Base-by-base conservation (phyloP, 768 basidiomycete species). In the Suillus clintonianus region DNA sequence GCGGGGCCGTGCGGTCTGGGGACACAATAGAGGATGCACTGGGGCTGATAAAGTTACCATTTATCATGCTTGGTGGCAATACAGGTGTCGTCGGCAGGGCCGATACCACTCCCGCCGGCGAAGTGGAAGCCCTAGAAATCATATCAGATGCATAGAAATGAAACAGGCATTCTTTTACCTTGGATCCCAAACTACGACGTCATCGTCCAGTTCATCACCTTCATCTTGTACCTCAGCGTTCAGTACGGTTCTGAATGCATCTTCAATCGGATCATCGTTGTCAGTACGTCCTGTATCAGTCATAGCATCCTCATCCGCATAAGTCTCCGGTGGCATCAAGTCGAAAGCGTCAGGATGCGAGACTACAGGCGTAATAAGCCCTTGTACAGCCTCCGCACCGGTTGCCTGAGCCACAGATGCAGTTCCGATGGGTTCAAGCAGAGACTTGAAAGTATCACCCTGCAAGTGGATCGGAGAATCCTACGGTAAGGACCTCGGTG, bases 121-220 rank as follows among this genome's bases (percentile, higher is more conserved):
- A 71, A 27, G 65, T 68, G 19, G 69, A 59, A 24, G 70, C 50
- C 62, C 66, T 75, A 51, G 19, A 36, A 62, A 42, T 34, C 36
- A 27, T 30, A 32, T 66, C 55, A 74, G 55, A 62, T 22, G 48
- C 39, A 10, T 42, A 15, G 11, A 5, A 53, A 41, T 39, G 11
- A 47, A 51, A 45, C 30, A 56, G 24, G 34, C 27, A 53, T 19
- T 34, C 30, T 66, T 77, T 30, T 61, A 88, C 87, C 85, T 83
- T 39, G 86, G 89, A 72, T 90, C 83, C 78, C 88, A 90, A 55
- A 98, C 88, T 67, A 95, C 88, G 22, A 94, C 91, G 8, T 87
- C 84, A 41, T 82, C 81, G 2, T 88, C 88, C 10, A 86, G 84
- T 1, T 84, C 84, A 4, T 85, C 83, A 6, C 79, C 77, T 14